Evolutionary conservation across 192 early-diverging fungal genomes (phyloP).

Genomic region (Mortierella antarctica): DNA sequence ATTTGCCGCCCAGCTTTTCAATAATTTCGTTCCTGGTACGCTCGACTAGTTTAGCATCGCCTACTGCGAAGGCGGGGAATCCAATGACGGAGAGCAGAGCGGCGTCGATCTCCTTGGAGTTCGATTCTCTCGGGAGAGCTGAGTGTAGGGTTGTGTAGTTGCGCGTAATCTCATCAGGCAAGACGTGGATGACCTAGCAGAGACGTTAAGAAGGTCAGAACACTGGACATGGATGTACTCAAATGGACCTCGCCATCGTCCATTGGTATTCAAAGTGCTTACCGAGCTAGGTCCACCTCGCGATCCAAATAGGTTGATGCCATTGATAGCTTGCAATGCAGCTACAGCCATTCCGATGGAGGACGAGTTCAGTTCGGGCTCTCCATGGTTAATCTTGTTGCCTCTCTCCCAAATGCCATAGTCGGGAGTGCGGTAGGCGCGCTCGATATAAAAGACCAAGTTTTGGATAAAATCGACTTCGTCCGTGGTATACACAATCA

Average conservation of each 20-base stretch:
- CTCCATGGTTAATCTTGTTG: slow-evolving; percentile 88
- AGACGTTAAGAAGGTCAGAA: not conserved
- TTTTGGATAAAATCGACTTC: slow-evolving; percentile 91
- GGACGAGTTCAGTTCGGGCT: slow-evolving; percentile 88
- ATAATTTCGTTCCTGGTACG: slow-evolving; percentile 79
- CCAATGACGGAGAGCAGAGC: slow-evolving; percentile 86
- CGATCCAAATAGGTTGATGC: slow-evolving; percentile 85
- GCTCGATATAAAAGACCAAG: slow-evolving; percentile 89
- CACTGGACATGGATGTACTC: slow-evolving; percentile 7
- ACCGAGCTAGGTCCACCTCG: slow-evolving; percentile 81
- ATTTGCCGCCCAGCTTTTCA: slow-evolving; percentile 82
- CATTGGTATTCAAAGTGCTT: slow-evolving; percentile 6
- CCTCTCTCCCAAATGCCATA: slow-evolving; percentile 93
- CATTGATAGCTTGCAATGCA: slow-evolving; percentile 86
- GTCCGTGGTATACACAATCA: slow-evolving; percentile 83
- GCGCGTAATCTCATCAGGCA: slow-evolving; percentile 88
- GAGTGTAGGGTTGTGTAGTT: slow-evolving; percentile 84
- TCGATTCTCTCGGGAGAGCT: slow-evolving; percentile 84
- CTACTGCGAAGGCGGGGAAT: slow-evolving; percentile 89
- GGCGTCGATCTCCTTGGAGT: slow-evolving; percentile 88
- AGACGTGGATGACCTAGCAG: slow-evolving; percentile 79
- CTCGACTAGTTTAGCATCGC: slow-evolving; percentile 70
- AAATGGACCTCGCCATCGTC: not conserved
- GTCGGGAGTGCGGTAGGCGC: slow-evolving; percentile 85
- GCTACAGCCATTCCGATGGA: slow-evolving; percentile 91